These are phyloP conservation scores for Canavalia gladiata DNA, from an alignment of 306 rosid species.

Conservation along the genomic window DNA sequence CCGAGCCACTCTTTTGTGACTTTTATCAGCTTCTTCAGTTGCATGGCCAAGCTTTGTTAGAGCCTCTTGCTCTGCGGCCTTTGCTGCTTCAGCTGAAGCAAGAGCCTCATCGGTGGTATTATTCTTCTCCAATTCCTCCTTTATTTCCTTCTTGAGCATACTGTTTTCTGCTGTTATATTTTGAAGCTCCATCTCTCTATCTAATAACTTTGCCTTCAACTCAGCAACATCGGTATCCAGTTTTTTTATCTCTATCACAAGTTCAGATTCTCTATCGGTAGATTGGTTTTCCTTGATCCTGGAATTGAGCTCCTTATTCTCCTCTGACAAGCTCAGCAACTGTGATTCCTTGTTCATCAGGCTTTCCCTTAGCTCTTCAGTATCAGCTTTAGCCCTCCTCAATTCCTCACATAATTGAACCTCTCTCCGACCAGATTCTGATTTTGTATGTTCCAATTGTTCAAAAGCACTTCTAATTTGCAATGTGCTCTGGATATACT, in stretches of 20 bases:
- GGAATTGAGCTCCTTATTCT: slow-evolving; percentile 53
- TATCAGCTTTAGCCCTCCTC: slow-evolving; percentile 56
- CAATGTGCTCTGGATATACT: slow-evolving; percentile 80
- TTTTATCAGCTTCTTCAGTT: slow-evolving; percentile 79
- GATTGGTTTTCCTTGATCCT: slow-evolving; percentile 46
- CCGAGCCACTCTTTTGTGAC: slow-evolving; percentile 59
- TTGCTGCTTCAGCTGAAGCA: slow-evolving; percentile 63
- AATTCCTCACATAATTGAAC: slow-evolving; percentile 66
- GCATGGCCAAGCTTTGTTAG: slow-evolving; percentile 62
- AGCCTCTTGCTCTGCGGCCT: slow-evolving; percentile 75
- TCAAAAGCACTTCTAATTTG: slow-evolving; percentile 84
- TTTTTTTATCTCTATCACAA: slow-evolving; percentile 56
- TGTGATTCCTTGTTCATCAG: slow-evolving; percentile 70
- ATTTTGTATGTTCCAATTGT: slow-evolving; percentile 67
- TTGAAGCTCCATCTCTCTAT: slow-evolving; percentile 70
- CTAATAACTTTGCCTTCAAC: slow-evolving; percentile 68
- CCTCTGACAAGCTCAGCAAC: slow-evolving; percentile 57
- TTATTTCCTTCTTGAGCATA: slow-evolving; percentile 61
- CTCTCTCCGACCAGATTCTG: slow-evolving; percentile 66
- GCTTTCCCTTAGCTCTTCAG: slow-evolving; percentile 67
- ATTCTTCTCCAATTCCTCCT: slow-evolving; percentile 58
- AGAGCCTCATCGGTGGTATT: slow-evolving; percentile 54
- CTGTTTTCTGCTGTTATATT: slow-evolving; percentile 66
- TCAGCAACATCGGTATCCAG: slow-evolving; percentile 63
- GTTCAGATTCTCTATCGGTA: slow-evolving; percentile 56